These are phyloP conservation scores for Trichoderma atroviride DNA, from an alignment of 2,329 filamentous ascomycete species.

Conservation along the genomic window DNA sequence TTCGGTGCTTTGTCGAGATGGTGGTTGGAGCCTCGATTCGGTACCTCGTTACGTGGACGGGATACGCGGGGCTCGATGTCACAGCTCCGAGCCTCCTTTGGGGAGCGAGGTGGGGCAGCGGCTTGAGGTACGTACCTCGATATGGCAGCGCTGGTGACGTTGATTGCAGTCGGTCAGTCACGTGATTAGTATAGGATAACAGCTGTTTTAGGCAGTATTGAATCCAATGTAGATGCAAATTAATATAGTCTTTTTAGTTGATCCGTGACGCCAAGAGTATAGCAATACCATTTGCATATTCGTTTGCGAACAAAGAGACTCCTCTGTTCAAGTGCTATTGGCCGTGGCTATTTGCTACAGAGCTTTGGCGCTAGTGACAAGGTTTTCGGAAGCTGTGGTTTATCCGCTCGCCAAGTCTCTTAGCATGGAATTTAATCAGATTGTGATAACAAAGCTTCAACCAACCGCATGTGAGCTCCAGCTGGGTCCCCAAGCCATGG, in stretches of 20 bases:
- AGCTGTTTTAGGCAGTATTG: no score
- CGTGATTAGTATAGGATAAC: no score
- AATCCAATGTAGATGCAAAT: no score
- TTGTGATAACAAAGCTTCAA: background rate
- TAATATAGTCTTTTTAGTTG: no score
- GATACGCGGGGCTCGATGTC: background rate
- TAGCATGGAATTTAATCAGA: background rate
- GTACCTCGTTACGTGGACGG: background rate
- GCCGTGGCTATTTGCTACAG: background rate
- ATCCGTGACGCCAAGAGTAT: no score
- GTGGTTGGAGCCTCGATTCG: background rate
- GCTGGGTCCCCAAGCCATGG: background rate
- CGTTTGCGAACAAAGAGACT: background rate
- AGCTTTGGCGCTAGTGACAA: background rate
- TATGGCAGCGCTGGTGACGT: background rate
- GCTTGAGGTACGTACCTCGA: background rate
- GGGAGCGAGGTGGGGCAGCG: background rate
- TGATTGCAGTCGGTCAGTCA: background rate
- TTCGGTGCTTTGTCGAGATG: slow-evolving; percentile 10
- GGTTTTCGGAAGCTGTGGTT: background rate
- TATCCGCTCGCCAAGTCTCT: background rate
- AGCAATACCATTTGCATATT: no score
- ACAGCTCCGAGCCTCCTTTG: background rate
- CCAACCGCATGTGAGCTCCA: background rate
- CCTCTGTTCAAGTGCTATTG: background rate